These are phyloP conservation scores for Bromus sterilis DNA, from an alignment of 176 grass and related monocot species.

Conservation along the genomic window DNA sequence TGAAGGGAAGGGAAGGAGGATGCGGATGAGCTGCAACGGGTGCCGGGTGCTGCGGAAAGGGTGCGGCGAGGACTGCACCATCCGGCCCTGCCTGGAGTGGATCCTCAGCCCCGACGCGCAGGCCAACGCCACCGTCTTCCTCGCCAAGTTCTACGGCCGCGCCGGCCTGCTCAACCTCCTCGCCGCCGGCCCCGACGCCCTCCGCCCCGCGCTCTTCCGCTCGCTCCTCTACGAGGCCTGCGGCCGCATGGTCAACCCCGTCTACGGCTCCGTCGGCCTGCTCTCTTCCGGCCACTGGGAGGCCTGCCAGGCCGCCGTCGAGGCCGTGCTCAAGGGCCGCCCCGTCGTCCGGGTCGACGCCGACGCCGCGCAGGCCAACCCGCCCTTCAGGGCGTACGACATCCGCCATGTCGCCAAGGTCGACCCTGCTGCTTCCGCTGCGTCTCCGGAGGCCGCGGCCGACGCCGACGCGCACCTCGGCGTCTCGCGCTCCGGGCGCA, in stretches of 20 bases:
- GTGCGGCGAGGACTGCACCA: conserved; percentile 52
- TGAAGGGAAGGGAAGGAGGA: neutral
- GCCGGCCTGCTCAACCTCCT: conserved; percentile 66
- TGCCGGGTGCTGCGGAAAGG: conserved; percentile 65
- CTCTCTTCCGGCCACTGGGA: conserved; percentile 56
- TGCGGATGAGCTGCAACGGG: conserved; percentile 74
- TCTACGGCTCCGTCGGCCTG: conserved; percentile 54
- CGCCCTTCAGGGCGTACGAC: conserved; percentile 25
- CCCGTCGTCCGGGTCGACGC: conserved; percentile 38
- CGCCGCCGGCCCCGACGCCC: conserved; percentile 25
- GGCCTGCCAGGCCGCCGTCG: conserved; percentile 53
- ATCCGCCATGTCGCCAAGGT: conserved; percentile 51
- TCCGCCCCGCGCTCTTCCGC: conserved; percentile 42
- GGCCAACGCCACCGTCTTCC: conserved; percentile 73
- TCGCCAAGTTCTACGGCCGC: conserved; percentile 81
- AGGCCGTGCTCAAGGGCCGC: conserved; percentile 55
- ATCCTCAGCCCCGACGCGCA: conserved; percentile 51
- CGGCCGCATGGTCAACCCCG: conserved; percentile 59
- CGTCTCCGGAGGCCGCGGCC: neutral
- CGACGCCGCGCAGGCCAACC: conserved; percentile 1
- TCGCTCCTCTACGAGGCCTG: conserved; percentile 50
- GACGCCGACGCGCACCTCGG: conserved; percentile 2
- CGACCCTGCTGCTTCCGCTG: no score
- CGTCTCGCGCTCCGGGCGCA: conserved; percentile 22
- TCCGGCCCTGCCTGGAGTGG: conserved; percentile 61